Percentiles rank a stretch among this genome's conserved stretches.
Conservation (phyloP, 2,329 filamentous ascomycete species). For the Colletotrichum camelliae region DNA sequence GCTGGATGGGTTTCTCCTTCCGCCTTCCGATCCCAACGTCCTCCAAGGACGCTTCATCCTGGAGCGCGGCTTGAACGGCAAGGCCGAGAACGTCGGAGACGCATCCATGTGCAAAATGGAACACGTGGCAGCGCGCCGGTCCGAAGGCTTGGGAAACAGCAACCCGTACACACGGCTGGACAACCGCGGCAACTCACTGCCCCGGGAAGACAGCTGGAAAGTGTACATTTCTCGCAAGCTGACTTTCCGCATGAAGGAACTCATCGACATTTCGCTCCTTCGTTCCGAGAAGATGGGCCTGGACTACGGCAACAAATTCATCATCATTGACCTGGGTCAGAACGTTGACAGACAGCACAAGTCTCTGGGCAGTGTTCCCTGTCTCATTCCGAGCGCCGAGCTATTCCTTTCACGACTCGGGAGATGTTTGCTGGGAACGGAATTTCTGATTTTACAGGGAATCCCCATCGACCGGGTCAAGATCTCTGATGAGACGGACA, state of each 20-base stretch:
- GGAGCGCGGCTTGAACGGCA: slow-evolving; percentile 36
- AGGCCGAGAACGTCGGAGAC: slow-evolving; percentile 37
- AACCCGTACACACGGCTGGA: slow-evolving; percentile 67
- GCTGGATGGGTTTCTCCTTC: slow-evolving; percentile 65
- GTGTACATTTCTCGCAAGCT: slow-evolving; percentile 52
- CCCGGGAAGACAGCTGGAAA: slow-evolving; percentile 61
- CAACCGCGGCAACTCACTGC: slow-evolving; percentile 51
- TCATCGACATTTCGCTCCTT: slow-evolving; percentile 67
- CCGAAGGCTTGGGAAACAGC: slow-evolving; percentile 54
- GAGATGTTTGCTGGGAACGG: slow-evolving; percentile 64
- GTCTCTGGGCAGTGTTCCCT: slow-evolving; percentile 64
- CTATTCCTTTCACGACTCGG: slow-evolving; percentile 66
- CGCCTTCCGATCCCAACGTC: slow-evolving; percentile 58
- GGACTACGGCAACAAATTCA: slow-evolving; percentile 54
- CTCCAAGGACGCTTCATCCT: slow-evolving; percentile 55
- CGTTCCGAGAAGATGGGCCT: slow-evolving; percentile 51
- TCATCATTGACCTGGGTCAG: slow-evolving; percentile 71
- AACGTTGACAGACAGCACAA: slow-evolving; percentile 69
- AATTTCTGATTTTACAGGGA: slow-evolving; percentile 71
- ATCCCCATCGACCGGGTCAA: slow-evolving; percentile 67
- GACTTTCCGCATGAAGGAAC: slow-evolving; percentile 67
- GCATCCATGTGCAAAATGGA: slow-evolving; percentile 65
- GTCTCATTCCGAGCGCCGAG: slow-evolving; percentile 70
- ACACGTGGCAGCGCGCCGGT: slow-evolving; percentile 60
- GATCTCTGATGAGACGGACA: slow-evolving; percentile 66